These are phyloP conservation scores for Akanthomyces lecanii DNA, from an alignment of 2,329 filamentous ascomycete species.

Conservation along the genomic window DNA sequence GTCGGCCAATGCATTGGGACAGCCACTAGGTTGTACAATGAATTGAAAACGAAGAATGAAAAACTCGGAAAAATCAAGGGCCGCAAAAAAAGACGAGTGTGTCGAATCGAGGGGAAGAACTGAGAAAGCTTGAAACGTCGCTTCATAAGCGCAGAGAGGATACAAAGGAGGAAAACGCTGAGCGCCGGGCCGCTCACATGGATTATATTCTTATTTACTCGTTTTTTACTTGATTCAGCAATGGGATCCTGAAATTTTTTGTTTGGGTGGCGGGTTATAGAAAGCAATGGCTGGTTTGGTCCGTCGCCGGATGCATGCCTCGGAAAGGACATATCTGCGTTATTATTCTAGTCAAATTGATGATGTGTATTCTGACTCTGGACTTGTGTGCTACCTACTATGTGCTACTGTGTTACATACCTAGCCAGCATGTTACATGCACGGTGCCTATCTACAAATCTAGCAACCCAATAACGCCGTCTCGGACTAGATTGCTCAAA, in stretches of 20 bases:
- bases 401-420: too few species aligned
- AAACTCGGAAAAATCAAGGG: neutral
- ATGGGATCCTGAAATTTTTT: constrained; percentile 13
- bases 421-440: too few species aligned
- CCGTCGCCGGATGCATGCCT: constrained; percentile 18
- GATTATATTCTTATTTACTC: neutral
- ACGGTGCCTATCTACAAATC: neutral
- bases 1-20: neutral
- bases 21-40: constrained; percentile 3
- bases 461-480: neutral
- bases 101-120: neutral
- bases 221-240: constrained; percentile 16
- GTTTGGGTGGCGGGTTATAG: constrained; percentile 19
- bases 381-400: too few species aligned
- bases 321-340: constrained; percentile 14
- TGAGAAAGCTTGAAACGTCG: neutral
- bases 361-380: neutral
- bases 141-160: constrained; percentile 3
- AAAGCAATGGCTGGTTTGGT: constrained; percentile 18
- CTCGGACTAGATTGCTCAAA: neutral
- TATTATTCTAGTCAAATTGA: constrained; percentile 14
- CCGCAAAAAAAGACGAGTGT: neutral
- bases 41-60: neutral
- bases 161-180: neutral
- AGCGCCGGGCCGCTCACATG: constrained; percentile 8